Evolutionary conservation across 306 rosid genomes (phyloP).

Genomic region (Vigna angularis): DNA sequence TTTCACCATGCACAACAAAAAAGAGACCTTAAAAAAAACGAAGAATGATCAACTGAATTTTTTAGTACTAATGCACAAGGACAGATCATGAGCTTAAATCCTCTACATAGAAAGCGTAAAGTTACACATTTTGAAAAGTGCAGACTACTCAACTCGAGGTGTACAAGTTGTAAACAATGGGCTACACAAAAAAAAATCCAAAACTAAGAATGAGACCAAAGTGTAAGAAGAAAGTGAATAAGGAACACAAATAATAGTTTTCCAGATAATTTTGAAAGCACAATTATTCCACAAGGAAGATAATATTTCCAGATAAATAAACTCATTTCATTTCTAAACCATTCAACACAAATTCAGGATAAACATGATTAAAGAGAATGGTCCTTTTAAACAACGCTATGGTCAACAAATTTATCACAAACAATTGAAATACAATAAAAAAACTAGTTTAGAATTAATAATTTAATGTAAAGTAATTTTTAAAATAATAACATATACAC

Average conservation of each 20-base stretch:
- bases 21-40: neutral
- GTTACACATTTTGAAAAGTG: constrained; percentile 4
- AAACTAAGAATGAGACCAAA: constrained; percentile 10
- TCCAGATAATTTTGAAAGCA: no score
- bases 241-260: neutral
- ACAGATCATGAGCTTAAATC: neutral
- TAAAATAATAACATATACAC: no score
- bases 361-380: no score
- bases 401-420: no score
- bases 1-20: constrained; percentile 7
- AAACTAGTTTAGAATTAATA: no score
- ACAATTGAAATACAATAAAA: no score
- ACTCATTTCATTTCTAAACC: no score
- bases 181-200: neutral
- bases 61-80: constrained; percentile 4
- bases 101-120: neutral
- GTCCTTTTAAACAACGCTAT: no score
- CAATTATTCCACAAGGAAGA: no score
- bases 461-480: no score
- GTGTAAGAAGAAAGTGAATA: constrained; percentile 23
- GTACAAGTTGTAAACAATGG: neutral
- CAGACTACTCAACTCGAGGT: neutral
- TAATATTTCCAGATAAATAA: no score
- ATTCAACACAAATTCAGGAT: no score
- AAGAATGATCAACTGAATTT: neutral